Base-by-base conservation (phyloP, 495 filamentous ascomycete species). In the Tuber brumale region DNA sequence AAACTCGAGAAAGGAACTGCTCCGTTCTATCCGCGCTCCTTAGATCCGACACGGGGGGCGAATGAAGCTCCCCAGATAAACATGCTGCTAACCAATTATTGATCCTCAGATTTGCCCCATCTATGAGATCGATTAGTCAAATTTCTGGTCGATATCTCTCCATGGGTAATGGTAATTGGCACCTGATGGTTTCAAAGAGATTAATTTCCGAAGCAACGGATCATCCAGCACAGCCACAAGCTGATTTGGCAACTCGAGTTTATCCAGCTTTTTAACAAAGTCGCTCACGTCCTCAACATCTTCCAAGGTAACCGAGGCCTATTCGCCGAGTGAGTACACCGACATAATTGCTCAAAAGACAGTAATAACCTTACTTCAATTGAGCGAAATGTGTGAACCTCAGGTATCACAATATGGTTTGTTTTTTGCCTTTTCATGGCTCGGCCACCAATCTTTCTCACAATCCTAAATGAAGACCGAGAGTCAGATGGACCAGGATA, bases 161-260 rank as follows among this genome's bases (percentile, higher is more conserved):
- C 69, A 37, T 51, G 61, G 72, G 69, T 70, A 19, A 48, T 44
- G 41, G 48, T 84, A 57, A 71, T 27, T 69, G 57, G 46, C 51
- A 81, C 89, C 87, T 2, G 90, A 88, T 43, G 91, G 89, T 41
- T 87, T 88, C 35, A 96, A 84, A 27, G 87, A 85, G 35, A 95
- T 79, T 70, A 93, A 89, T 78, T 94, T 94, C 79, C 94, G 94
- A 23, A 94, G 88, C 70, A 97, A 86, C 9, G 89, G 89, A 83
- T 97, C 92, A 6, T 88, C 89, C 27, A 97, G 84, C 16, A 89
- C 89, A 10, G 94, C 93, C 39, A 93, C 90, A 3, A 95, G 86
- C 83, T 96, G 93, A 74, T 91, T 93, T 8, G 93, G 93, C 48
- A 93, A 84, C 80, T 95, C 92, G 46, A 97, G 90, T 77, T 87